Percentiles rank a stretch among this genome's conserved stretches.
phyloP scores from a whole-genome alignment of 108 stramenopile genomes.

The Skeletonema costatum region DNA sequence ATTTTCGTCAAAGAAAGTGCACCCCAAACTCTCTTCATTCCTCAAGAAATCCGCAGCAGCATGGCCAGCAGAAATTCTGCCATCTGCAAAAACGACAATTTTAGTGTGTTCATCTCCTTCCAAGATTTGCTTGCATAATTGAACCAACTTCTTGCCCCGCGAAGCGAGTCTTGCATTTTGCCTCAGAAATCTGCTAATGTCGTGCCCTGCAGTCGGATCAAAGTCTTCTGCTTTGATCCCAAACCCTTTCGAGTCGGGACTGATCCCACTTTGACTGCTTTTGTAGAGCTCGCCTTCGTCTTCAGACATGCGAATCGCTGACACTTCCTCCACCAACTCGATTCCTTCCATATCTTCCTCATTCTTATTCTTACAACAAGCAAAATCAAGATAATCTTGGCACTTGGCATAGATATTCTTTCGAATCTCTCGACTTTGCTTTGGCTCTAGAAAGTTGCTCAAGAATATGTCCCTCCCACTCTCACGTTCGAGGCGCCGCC shows the following conservation, averaged over 20 bases:
- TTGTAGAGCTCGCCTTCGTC: conserved; percentile 51
- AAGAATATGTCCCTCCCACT: conserved; percentile 68
- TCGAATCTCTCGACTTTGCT: conserved; percentile 64
- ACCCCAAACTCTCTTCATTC: conserved; percentile 36
- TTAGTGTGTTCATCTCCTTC: conserved; percentile 60
- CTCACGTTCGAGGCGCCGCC: conserved; percentile 73
- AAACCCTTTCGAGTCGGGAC: conserved; percentile 32
- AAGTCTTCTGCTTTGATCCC: conserved; percentile 60
- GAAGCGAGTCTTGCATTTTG: conserved; percentile 54
- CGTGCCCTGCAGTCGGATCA: conserved; percentile 58
- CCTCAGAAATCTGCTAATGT: conserved; percentile 53
- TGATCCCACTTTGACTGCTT: conserved; percentile 56
- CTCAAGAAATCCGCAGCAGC: conserved; percentile 47
- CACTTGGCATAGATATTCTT: conserved; percentile 54
- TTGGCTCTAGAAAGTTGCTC: conserved; percentile 59
- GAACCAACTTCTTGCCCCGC: conserved; percentile 44
- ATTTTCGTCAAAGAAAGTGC: conserved; percentile 49
- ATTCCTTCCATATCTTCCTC: conserved; percentile 62
- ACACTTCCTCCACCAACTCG: conserved; percentile 28
- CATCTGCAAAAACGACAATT: conserved; percentile 77
- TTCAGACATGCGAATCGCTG: conserved; percentile 39
- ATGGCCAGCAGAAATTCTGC: conserved; percentile 49
- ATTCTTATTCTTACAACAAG: conserved; percentile 57
- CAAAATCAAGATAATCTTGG: conserved; percentile 52
- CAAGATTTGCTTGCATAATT: conserved; percentile 57